Evolutionary conservation across 495 filamentous ascomycete species (phyloP).

Genomic region (Daldinia loculata): DNA sequence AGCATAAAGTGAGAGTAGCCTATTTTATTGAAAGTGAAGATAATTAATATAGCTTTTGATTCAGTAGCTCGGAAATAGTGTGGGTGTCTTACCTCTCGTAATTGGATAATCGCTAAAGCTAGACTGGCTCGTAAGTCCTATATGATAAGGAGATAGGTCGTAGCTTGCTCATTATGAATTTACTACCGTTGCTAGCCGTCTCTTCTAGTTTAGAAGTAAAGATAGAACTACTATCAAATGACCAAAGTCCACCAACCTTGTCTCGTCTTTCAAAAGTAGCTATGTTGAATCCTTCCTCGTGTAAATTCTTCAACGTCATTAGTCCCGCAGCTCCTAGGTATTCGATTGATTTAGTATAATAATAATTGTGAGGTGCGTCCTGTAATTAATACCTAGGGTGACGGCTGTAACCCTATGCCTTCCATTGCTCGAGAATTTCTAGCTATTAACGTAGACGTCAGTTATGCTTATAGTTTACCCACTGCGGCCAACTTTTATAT

Average conservation of each 20-base stretch:
- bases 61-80: too few species aligned
- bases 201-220: slow-evolving; percentile 29
- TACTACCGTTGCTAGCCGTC: slow-evolving; percentile 21
- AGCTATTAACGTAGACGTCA: too few species aligned
- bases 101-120: slow-evolving; percentile 11
- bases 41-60: background rate
- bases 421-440: too few species aligned
- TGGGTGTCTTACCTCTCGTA: slow-evolving; percentile 12
- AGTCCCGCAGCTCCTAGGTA: slow-evolving; percentile 30
- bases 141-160: background rate
- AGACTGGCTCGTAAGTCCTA: slow-evolving; percentile 2
- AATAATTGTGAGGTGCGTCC: background rate
- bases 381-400: background rate
- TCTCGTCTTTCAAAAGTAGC: slow-evolving; percentile 38
- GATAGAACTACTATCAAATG: slow-evolving; percentile 6
- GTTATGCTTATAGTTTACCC: background rate
- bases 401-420: too few species aligned
- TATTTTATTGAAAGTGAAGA: slow-evolving; percentile 3
- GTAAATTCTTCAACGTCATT: slow-evolving; percentile 28
- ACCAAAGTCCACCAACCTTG: slow-evolving; percentile 37
- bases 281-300: slow-evolving; percentile 36
- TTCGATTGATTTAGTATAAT: background rate
- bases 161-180: background rate
- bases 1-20: slow-evolving; percentile 9
- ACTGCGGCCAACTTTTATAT: background rate